phyloP scores from a whole-genome alignment of 2,329 filamentous ascomycete species.

The Fusarium nanum region DNA sequence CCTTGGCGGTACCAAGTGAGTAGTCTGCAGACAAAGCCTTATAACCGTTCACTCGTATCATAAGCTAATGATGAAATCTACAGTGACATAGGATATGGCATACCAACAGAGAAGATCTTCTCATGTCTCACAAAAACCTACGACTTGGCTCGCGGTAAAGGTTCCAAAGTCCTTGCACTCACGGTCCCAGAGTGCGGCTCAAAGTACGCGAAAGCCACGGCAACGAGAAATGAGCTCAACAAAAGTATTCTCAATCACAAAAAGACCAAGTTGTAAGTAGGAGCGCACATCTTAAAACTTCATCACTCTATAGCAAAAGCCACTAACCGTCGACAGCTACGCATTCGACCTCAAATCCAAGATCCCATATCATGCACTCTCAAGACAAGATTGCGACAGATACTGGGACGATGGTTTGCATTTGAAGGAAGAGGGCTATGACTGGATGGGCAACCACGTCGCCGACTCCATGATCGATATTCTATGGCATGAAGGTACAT shows the following conservation, averaged over 20 bases:
- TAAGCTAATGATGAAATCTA: not conserved
- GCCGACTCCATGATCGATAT: slow-evolving; percentile 64
- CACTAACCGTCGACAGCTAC: slow-evolving; percentile 56
- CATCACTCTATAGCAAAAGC: not conserved
- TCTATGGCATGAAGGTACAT: slow-evolving; percentile 50
- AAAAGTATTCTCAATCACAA: slow-evolving; percentile 62
- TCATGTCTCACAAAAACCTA: slow-evolving; percentile 62
- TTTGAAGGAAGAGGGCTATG: slow-evolving; percentile 68
- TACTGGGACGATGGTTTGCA: slow-evolving; percentile 74
- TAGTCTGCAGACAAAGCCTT: not conserved
- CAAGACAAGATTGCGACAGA: slow-evolving; percentile 56
- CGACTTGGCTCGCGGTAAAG: slow-evolving; percentile 60
- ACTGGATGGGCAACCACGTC: slow-evolving; percentile 69
- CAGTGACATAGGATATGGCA: slow-evolving; percentile 63
- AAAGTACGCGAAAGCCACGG: slow-evolving; percentile 46
- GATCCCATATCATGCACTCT: slow-evolving; percentile 65
- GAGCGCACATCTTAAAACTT: no score
- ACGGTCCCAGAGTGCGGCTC: slow-evolving; percentile 68
- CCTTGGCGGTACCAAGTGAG: slow-evolving; percentile 72
- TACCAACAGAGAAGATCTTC: slow-evolving; percentile 58
- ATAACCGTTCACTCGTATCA: not conserved
- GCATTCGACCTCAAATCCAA: slow-evolving; percentile 66
- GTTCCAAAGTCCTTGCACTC: slow-evolving; percentile 69
- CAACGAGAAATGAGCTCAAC: slow-evolving; percentile 62
- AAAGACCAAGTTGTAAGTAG: slow-evolving; percentile 64